A percentile compares a stretch with the other conserved stretches of the same genome.
These are phyloP conservation scores for Fusarium incarnatum DNA, from an alignment of 2,329 filamentous ascomycete species.

Conservation along the genomic window DNA sequence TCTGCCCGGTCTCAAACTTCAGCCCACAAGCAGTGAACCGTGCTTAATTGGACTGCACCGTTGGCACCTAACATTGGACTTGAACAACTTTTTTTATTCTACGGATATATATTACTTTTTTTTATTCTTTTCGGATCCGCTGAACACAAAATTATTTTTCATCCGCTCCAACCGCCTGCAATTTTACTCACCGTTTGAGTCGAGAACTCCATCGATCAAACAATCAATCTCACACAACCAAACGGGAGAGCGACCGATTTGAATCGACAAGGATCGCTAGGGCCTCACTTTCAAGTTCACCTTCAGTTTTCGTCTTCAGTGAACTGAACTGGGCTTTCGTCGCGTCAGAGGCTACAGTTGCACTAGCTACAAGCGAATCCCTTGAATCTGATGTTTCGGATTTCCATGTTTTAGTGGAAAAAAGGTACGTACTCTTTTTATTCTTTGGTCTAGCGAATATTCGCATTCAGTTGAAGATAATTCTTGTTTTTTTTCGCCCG, in stretches of 20 bases:
- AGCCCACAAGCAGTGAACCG: conserved; percentile 41
- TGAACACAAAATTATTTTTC: conserved; percentile 7
- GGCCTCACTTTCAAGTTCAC: conserved; percentile 14
- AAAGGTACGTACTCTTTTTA: conserved; percentile 31
- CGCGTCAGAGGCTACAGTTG: conserved; percentile 33
- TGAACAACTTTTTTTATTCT: conserved; percentile 11
- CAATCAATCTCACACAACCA: conserved; percentile 11
- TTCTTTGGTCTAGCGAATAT: conserved; percentile 12
- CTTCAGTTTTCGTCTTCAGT: background rate
- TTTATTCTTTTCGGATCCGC: background rate
- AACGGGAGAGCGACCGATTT: conserved; percentile 24
- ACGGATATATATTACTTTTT: conserved; percentile 1
- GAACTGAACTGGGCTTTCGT: conserved; percentile 4
- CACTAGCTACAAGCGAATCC: conserved; percentile 34
- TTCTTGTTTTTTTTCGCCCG: conserved; percentile 15
- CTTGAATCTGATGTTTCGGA: conserved; percentile 38
- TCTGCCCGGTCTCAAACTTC: conserved; percentile 46
- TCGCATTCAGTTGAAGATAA: conserved; percentile 9
- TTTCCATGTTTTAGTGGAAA: conserved; percentile 37
- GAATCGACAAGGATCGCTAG: conserved; percentile 16
- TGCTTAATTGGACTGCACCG: conserved; percentile 32
- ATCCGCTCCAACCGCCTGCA: conserved; percentile 21
- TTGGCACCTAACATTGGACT: conserved; percentile 10
- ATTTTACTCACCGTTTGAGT: background rate
- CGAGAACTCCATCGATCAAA: background rate